Percentiles rank a stretch among this genome's conserved stretches.
Evolutionary conservation across 208 protist species (phyloP).

Genomic region (Herpetomonas tarakana): DNA sequence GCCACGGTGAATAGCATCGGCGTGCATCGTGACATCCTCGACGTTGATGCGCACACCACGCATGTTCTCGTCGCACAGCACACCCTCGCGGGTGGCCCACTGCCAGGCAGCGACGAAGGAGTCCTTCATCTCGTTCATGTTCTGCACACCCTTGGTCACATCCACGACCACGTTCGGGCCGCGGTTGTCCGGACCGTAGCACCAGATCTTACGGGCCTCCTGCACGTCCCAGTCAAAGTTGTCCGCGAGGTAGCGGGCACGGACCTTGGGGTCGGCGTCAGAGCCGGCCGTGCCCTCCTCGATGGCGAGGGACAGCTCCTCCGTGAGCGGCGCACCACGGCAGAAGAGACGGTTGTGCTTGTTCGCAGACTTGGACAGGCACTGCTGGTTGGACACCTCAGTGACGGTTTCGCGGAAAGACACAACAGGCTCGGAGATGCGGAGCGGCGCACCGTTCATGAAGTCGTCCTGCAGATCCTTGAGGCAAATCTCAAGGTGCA

Average conservation of each 20-base stretch:
- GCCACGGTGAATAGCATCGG: constrained; percentile 99
- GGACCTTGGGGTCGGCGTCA: constrained; percentile 91
- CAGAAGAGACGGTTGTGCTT: constrained; percentile 99
- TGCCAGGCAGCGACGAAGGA: constrained; percentile 95
- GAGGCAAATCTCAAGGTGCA: constrained; percentile 99
- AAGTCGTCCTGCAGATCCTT: constrained; percentile 99
- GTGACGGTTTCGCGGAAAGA: constrained; percentile 99
- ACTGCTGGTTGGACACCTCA: constrained; percentile 93
- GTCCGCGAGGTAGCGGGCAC: constrained; percentile 88
- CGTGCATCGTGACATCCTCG: constrained; percentile 97
- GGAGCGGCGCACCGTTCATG: constrained; percentile 92
- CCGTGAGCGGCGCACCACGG: constrained; percentile 89
- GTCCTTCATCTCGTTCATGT: constrained; percentile 99
- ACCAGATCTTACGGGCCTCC: constrained; percentile 98
- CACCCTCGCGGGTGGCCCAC: constrained; percentile 95
- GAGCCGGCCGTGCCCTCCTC: constrained; percentile 88
- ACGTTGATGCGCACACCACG: constrained; percentile 97
- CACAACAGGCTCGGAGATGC: constrained; percentile 96
- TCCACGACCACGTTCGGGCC: constrained; percentile 98
- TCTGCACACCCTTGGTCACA: constrained; percentile 96
- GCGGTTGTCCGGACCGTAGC: constrained; percentile 94
- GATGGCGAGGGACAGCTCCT: constrained; percentile 94
- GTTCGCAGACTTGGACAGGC: constrained; percentile 91
- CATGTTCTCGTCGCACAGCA: constrained; percentile 94
- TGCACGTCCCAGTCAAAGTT: constrained; percentile 91